These are phyloP conservation scores for Scenedesmus sp. DNA, from an alignment of 163 green algal species.

Conservation along the genomic window DNA sequence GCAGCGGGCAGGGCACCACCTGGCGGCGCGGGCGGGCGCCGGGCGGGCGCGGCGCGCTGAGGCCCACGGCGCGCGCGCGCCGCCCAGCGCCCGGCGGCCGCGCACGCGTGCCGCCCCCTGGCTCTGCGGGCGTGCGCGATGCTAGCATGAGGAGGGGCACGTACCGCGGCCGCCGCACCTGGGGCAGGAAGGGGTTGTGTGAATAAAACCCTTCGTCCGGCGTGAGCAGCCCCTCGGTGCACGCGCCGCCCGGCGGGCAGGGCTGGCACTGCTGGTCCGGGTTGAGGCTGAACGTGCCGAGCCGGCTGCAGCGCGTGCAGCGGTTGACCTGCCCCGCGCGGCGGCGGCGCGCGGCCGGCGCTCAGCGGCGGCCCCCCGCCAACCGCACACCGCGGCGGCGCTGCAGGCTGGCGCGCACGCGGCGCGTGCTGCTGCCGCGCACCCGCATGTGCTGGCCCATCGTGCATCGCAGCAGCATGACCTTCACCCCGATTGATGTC, in stretches of 20 bases:
- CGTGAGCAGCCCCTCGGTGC: background rate
- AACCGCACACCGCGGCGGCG: too few species aligned
- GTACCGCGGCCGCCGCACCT: background rate
- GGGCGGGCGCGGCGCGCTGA: too few species aligned
- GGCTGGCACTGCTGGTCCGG: background rate
- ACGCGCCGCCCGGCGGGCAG: slow-evolving; percentile 6
- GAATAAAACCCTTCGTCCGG: background rate
- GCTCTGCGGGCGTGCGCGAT: too few species aligned
- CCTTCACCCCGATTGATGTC: background rate
- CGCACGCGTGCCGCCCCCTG: too few species aligned
- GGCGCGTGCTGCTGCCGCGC: background rate
- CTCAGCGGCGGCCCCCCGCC: too few species aligned
- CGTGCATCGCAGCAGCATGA: background rate
- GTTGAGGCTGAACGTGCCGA: slow-evolving; percentile 16
- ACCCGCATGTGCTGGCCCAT: slow-evolving; percentile 10
- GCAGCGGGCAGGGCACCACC: too few species aligned
- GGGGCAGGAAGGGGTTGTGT: slow-evolving; percentile 13
- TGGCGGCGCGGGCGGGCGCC: too few species aligned
- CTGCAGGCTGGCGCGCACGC: too few species aligned
- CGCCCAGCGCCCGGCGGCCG: too few species aligned
- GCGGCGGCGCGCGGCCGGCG: too few species aligned
- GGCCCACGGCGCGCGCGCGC: too few species aligned
- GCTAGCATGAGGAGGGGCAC: too few species aligned
- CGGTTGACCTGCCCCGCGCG: slow-evolving; percentile 13
- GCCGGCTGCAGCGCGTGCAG: background rate